Evolutionary conservation across 176 grass and related monocot species (phyloP).

Genomic region (Triticum dicoccoides): DNA sequence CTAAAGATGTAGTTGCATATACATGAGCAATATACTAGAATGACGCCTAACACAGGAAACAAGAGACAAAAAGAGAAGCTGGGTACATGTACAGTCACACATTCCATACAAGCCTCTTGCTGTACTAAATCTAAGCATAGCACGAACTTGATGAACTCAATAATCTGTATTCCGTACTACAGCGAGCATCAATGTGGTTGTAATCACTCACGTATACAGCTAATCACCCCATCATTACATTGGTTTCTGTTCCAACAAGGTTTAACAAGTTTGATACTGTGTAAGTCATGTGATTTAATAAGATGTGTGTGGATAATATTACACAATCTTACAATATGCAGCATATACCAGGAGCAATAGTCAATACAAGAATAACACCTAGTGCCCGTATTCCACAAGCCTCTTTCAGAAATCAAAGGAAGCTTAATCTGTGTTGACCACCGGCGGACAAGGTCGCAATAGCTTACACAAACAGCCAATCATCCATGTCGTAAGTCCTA

Average conservation of each 20-base stretch:
- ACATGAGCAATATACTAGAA: conserved; percentile 4
- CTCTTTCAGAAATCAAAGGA: neutral
- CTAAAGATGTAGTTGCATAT: neutral
- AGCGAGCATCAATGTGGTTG: neutral
- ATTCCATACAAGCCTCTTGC: neutral
- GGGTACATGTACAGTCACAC: neutral
- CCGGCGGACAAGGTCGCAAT: neutral
- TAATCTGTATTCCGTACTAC: neutral
- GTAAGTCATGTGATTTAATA: neutral
- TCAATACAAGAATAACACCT: neutral
- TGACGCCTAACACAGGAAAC: neutral
- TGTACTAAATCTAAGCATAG: neutral
- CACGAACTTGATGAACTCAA: neutral
- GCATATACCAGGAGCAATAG: neutral
- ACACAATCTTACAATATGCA: neutral
- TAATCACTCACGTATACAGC: neutral
- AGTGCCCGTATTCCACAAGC: neutral
- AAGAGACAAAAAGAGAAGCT: neutral
- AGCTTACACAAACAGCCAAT: neutral
- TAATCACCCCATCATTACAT: neutral
- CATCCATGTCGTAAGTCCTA: neutral
- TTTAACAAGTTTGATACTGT: neutral
- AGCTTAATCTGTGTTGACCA: neutral
- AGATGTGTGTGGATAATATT: neutral
- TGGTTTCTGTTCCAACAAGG: neutral